Evolutionary conservation across 1,284 basidiomycete genomes (phyloP), one percentile per base, ranked within the genome.

Genomic region (Pseudozyma pruni): DNA sequence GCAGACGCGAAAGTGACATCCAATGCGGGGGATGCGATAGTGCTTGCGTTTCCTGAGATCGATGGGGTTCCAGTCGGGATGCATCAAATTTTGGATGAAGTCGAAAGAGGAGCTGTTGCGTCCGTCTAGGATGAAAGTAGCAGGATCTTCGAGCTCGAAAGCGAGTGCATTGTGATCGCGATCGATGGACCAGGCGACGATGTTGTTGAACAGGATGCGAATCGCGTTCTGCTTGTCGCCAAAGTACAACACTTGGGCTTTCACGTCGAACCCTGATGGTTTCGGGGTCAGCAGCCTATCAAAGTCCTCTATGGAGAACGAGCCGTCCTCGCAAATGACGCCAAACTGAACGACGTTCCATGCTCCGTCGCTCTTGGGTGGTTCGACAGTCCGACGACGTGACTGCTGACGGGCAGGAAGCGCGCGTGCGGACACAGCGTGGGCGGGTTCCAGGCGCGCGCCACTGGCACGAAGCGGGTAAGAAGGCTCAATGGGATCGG

Each of bases 241-340:
- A 40, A 67, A 60, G 38, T 34, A 43, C 16, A 60, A 31, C 8
- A 51, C 53, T 34, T 60, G 52, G 7, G 39, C 37, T 19, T 55
- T 51, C 27, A 41, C 38, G 31, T 60, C 57, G 9, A 67, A 55
- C 7, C 52, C 63, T 10, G 56, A 54, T 1, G 63, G 57, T 10
- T 60, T 34, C 4, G 56, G 52, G 2, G 13, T 6, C 2, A 33
- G 35, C 2, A 44, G 53, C 16, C 20, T 10, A 16, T 60, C 63
- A 20, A 46, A 55, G 37, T 67, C 63, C 32, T 67, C 63, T 31
- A 67, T 67, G 4, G 57, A 67, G 37, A 67, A 67, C n/a, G 34
- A 25, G n/a, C 52, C 63, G 34, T 67, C 51, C 14, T 60, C 51
- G 44, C 63, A 67, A 23, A 67, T 41, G 23, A 60, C 48, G 22